Evolutionary conservation across 2,329 filamentous ascomycete genomes (phyloP).

Genomic region (Aspergillus nomiae): DNA sequence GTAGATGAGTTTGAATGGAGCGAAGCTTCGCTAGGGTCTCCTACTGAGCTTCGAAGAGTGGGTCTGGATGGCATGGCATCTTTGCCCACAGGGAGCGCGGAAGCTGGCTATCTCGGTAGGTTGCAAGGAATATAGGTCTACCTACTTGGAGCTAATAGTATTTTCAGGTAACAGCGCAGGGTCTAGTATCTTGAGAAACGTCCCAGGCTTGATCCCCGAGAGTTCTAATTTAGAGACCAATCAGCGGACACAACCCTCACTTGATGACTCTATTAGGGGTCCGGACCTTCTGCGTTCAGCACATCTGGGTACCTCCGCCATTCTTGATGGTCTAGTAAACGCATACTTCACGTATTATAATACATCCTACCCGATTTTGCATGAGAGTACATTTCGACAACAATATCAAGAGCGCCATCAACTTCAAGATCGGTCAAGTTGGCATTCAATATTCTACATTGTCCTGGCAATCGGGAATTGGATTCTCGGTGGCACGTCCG

Average conservation of each 20-base stretch:
- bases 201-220: too few relatives aligned
- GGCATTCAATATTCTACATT: constrained; percentile 27
- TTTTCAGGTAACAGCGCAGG: too few relatives aligned
- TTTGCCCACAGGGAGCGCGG: constrained; percentile 7
- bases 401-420: constrained; percentile 18
- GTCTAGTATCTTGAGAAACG: too few relatives aligned
- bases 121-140: background rate
- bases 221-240: too few relatives aligned
- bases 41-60: background rate
- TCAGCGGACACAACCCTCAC: too few relatives aligned
- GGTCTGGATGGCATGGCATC: constrained; percentile 20
- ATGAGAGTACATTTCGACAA: constrained; percentile 29
- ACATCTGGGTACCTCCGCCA: constrained; percentile 9
- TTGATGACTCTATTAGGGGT: too few relatives aligned
- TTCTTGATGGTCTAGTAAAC: constrained; percentile 23
- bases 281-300: background rate
- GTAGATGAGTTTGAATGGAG: constrained; percentile 16
- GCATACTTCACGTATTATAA: constrained; percentile 31
- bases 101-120: constrained; percentile 20
- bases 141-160: too few relatives aligned
- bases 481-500: constrained; percentile 13
- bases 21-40: constrained; percentile 13
- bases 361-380: constrained; percentile 28
- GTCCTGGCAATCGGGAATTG: constrained; percentile 30
- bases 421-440: constrained; percentile 16